phyloP scores from a whole-genome alignment of 2,329 filamentous ascomycete genomes.

The Fulvia fulva region DNA sequence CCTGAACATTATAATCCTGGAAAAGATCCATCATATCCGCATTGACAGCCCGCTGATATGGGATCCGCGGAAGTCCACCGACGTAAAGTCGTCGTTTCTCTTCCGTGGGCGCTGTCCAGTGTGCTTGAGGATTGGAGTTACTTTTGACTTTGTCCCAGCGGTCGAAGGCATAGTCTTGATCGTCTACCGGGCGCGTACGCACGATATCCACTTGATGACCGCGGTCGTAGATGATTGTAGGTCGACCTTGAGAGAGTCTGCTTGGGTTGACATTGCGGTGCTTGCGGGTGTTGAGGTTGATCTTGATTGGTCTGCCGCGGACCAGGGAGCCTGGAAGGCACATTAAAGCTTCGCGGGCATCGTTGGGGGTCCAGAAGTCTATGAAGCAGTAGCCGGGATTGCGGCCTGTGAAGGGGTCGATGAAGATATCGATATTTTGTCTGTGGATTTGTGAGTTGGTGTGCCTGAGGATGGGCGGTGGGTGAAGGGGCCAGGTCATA shows the following conservation, averaged over 20 bases:
- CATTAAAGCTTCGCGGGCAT: constrained; percentile 56
- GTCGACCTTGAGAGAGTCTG: neutral
- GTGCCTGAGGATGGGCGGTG: neutral
- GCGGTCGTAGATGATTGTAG: constrained; percentile 1
- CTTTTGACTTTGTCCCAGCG: constrained; percentile 42
- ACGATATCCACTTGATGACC: neutral
- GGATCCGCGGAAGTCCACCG: constrained; percentile 44
- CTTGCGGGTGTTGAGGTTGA: constrained; percentile 42
- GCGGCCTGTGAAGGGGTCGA: constrained; percentile 63
- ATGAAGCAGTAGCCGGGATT: constrained; percentile 75
- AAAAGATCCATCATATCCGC: constrained; percentile 44
- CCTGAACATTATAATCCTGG: constrained; percentile 42
- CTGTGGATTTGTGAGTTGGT: neutral
- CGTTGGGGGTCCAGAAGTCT: constrained; percentile 56
- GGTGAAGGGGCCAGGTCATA: constrained; percentile 10
- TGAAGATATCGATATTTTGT: constrained; percentile 60
- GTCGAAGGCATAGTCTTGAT: constrained; percentile 30
- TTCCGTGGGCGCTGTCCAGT: constrained; percentile 29
- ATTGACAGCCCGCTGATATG: constrained; percentile 40
- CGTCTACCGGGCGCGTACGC: neutral
- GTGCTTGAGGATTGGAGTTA: constrained; percentile 17
- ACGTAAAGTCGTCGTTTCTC: constrained; percentile 43
- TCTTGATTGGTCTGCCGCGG: constrained; percentile 57
- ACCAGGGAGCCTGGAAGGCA: constrained; percentile 54
- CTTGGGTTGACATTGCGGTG: neutral